Evolutionary conservation across 1,284 basidiomycete genomes (phyloP).

Genomic region (Cerrena zonata): DNA sequence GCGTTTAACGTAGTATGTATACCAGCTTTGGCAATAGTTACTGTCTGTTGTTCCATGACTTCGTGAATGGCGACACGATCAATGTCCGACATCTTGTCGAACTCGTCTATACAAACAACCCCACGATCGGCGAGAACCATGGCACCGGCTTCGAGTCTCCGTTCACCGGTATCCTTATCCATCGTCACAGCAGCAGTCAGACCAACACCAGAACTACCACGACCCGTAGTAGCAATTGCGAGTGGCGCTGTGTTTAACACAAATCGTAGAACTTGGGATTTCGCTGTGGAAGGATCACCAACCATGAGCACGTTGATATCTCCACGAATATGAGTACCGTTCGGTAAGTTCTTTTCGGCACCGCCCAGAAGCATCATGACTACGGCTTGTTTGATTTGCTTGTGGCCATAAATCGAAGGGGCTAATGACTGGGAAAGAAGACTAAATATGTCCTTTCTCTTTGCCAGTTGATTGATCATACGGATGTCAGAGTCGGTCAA

Average conservation of each 20-base stretch:
- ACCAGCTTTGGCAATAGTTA: slow-evolving; percentile 98
- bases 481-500: slow-evolving; percentile 94
- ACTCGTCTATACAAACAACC: slow-evolving; percentile 99
- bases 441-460: slow-evolving; percentile 79
- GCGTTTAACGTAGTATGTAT: slow-evolving; percentile 98
- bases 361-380: slow-evolving; percentile 91
- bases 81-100: slow-evolving; percentile 99
- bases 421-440: slow-evolving; percentile 93
- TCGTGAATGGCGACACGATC: slow-evolving; percentile 99
- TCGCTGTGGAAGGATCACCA: slow-evolving; percentile 96
- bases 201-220: slow-evolving; percentile 97
- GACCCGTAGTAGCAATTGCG: slow-evolving; percentile 95
- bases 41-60: slow-evolving; percentile 99
- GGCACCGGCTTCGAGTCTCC: slow-evolving; percentile 93
- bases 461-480: slow-evolving; percentile 91
- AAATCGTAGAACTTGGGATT: slow-evolving; percentile 94
- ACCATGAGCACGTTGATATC: slow-evolving; percentile 99
- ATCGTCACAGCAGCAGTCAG: slow-evolving; percentile 98
- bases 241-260: slow-evolving; percentile 94
- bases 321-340: slow-evolving; percentile 97
- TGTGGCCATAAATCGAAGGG: slow-evolving; percentile 94
- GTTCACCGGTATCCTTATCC: slow-evolving; percentile 95
- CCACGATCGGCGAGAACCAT: slow-evolving; percentile 99
- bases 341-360: slow-evolving; percentile 94
- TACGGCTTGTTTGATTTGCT: slow-evolving; percentile 93